Evolutionary conservation across 768 basidiomycete species (phyloP), one percentile per base, ranked within the genome.

Genomic region (Lactarius evosmus): DNA sequence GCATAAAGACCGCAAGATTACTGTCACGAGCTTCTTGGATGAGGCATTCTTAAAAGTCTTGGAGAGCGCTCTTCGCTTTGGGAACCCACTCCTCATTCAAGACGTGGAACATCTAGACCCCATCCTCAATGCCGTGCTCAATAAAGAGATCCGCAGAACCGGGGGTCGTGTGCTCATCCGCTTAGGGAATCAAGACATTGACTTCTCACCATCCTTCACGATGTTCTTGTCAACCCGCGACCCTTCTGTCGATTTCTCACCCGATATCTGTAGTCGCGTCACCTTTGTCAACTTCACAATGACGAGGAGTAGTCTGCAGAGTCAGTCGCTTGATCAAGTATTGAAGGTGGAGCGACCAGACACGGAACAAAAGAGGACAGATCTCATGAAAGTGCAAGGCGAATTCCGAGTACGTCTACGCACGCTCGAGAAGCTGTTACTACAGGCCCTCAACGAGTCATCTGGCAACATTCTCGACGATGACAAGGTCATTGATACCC

Each of bases 171-270:
- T 98, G 16, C 85, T 98, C 44, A 97, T 99, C 66, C 92, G 97
- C 40, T 80, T 98, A 25, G 96, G 97, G 4, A 98, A 83, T 72
- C 97, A 99, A 78, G 97, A 99, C 69, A 98, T 99, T 74, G 97
- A 99, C 74, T 98, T 98, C 74, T 99, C 97, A 0, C 97, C 97
- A 7, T 88, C 97, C n/a, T 99, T 99, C 81, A 97, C 93, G 6
- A 95, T 99, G 93, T 99, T 99, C 85, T 82, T 99, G 50, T 93
- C 96, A 2, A 99, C 97, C 12, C 81, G 97, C 25, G 95, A 99
- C 74, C 95, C 97, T 2, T 96, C 96, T 0, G 90, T 97, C 66
- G 95, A 98, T 70, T 98, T 99, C 77, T 92, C 96, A 14, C 95
- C 97, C 3, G 97, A 99, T 74, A 95, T 99, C 69, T 98, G 96